Conservation (phyloP, 1,284 basidiomycete species). For the Melampsora larici-populina region DNA sequence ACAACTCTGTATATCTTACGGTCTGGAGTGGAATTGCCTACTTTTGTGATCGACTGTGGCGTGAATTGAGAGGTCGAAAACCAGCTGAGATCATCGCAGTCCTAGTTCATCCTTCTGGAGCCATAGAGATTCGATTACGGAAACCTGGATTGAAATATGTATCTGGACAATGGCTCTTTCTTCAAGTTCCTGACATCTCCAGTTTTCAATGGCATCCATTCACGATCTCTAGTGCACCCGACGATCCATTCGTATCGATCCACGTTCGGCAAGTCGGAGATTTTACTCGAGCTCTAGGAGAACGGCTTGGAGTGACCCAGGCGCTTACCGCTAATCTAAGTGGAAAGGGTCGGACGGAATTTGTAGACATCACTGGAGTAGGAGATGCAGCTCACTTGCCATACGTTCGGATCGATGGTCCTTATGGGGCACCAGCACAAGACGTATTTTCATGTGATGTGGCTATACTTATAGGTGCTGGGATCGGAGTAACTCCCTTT, state of each 20-base stretch:
- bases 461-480: slow-evolving; percentile 77
- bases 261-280: slow-evolving; percentile 88
- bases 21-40: slow-evolving; percentile 83
- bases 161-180: slow-evolving; percentile 83
- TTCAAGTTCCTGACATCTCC: slow-evolving; percentile 78
- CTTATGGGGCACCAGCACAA: slow-evolving; percentile 81
- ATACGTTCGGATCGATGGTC: slow-evolving; percentile 70
- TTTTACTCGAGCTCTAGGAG: slow-evolving; percentile 73
- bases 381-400: slow-evolving; percentile 65
- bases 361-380: slow-evolving; percentile 58
- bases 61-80: slow-evolving; percentile 71
- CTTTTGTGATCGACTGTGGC: slow-evolving; percentile 73
- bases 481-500: slow-evolving; percentile 81
- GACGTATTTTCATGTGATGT: slow-evolving; percentile 82
- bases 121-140: slow-evolving; percentile 83
- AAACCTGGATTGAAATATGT: slow-evolving; percentile 85
- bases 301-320: slow-evolving; percentile 74
- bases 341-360: slow-evolving; percentile 62
- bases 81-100: slow-evolving; percentile 71
- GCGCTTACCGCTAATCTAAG: slow-evolving; percentile 55
- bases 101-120: slow-evolving; percentile 59
- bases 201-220: slow-evolving; percentile 76
- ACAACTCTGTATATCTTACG: slow-evolving; percentile 76
- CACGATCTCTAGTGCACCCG: slow-evolving; percentile 86
- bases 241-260: slow-evolving; percentile 79